Percentiles rank a stretch among this genome's conserved stretches.
These are phyloP conservation scores for Ganoderma sinense DNA, from an alignment of 1,284 basidiomycete genomes.

Conservation along the genomic window DNA sequence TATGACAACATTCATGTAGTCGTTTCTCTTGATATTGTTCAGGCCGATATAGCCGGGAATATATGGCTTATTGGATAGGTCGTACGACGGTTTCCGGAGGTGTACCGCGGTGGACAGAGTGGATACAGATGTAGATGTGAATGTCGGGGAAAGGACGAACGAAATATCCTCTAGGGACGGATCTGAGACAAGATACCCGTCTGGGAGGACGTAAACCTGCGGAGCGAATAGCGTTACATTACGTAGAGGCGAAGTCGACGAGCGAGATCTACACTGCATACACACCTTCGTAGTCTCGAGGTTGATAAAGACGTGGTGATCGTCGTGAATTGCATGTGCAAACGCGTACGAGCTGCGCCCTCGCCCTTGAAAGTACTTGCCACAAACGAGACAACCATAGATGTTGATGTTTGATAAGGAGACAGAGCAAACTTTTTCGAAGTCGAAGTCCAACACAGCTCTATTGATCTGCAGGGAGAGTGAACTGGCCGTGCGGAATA, in stretches of 20 bases:
- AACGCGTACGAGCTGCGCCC: constrained; percentile 95
- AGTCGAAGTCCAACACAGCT: constrained; percentile 94
- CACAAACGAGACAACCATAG: constrained; percentile 97
- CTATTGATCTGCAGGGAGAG: constrained; percentile 76
- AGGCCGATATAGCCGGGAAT: constrained; percentile 95
- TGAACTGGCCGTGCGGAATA: background rate
- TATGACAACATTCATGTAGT: constrained; percentile 97
- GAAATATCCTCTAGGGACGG: constrained; percentile 96
- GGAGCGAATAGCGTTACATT: constrained; percentile 26
- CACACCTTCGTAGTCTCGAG: constrained; percentile 89
- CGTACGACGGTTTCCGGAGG: constrained; percentile 82
- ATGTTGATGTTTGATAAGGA: constrained; percentile 96
- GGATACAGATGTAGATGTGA: constrained; percentile 61
- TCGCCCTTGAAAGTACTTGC: constrained; percentile 98
- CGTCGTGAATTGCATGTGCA: constrained; percentile 96
- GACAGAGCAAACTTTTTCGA: constrained; percentile 98
- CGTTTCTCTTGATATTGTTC: constrained; percentile 97
- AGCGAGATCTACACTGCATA: constrained; percentile 9
- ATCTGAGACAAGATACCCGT: constrained; percentile 95
- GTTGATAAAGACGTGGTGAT: constrained; percentile 98
- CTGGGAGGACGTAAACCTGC: constrained; percentile 97
- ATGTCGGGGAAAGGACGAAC: constrained; percentile 88
- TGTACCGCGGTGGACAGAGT: constrained; percentile 66
- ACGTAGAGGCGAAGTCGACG: background rate
- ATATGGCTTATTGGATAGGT: constrained; percentile 85